These are phyloP conservation scores for Mortierella claussenii DNA, from an alignment of 192 early-diverging fungal genomes.

Conservation along the genomic window DNA sequence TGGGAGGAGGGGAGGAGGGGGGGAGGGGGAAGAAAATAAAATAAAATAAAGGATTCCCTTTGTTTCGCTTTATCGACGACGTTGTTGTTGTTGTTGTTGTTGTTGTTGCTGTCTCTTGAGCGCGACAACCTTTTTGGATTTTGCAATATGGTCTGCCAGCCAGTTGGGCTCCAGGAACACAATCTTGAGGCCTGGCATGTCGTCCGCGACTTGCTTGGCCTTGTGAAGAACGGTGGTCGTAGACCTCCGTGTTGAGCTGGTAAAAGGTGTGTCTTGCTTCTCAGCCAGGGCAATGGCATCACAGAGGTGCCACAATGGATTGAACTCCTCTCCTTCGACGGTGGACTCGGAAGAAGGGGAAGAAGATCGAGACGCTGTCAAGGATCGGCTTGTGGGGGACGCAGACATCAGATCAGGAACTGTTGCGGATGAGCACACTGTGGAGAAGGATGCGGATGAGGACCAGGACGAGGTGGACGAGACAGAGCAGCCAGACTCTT, in stretches of 20 bases:
- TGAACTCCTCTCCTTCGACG: slow-evolving; percentile 4
- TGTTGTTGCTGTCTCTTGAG: slow-evolving; percentile 27
- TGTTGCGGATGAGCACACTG: slow-evolving; percentile 20
- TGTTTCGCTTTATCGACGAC: neutral
- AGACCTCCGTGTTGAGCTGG: neutral
- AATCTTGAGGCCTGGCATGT: slow-evolving; percentile 25
- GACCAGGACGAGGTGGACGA: slow-evolving; percentile 40
- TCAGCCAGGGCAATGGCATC: slow-evolving; percentile 29
- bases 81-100: neutral
- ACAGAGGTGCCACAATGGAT: slow-evolving; percentile 35
- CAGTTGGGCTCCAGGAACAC: slow-evolving; percentile 42
- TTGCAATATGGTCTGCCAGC: slow-evolving; percentile 38
- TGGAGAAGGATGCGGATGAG: slow-evolving; percentile 29
- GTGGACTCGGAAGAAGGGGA: slow-evolving; percentile 9
- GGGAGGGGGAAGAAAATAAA: neutral
- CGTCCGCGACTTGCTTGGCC: neutral
- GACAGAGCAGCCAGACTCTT: slow-evolving; percentile 38
- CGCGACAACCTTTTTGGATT: slow-evolving; percentile 28
- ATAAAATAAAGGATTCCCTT: neutral
- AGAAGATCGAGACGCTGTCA: slow-evolving; percentile 11
- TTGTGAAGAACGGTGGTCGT: neutral
- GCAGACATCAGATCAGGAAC: slow-evolving; percentile 1
- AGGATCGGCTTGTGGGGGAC: slow-evolving; percentile 3
- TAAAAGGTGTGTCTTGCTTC: slow-evolving; percentile 2
- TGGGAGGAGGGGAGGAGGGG: too few relatives aligned